Conservation (phyloP, 176 grass and related monocot genomes). For the Lolium perenne region DNA sequence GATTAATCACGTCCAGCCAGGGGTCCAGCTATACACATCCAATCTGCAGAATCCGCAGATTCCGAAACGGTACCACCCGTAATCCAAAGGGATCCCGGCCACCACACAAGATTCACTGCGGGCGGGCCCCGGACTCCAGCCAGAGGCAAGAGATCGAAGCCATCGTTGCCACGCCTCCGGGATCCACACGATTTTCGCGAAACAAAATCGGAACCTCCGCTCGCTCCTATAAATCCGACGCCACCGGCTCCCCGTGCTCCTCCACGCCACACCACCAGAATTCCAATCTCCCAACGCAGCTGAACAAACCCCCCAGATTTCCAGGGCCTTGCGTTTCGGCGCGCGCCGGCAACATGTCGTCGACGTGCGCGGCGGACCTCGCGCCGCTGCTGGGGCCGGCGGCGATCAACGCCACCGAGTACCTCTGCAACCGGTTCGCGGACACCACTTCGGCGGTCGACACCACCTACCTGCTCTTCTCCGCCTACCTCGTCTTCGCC, state of each 20-base stretch:
- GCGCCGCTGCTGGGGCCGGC: slow-evolving; percentile 65
- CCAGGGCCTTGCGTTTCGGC: background rate
- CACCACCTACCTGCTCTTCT: slow-evolving; percentile 97
- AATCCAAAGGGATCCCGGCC: background rate
- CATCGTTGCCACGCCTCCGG: background rate
- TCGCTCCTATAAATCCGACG: slow-evolving; percentile 36
- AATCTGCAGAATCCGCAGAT: slow-evolving; percentile 26
- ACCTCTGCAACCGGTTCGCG: slow-evolving; percentile 66
- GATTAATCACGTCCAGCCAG: background rate
- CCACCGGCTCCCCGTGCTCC: slow-evolving; percentile 13
- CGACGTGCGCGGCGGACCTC: slow-evolving; percentile 67
- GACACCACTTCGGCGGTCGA: slow-evolving; percentile 79
- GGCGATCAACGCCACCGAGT: slow-evolving; percentile 67
- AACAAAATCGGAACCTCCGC: background rate
- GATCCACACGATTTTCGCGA: background rate
- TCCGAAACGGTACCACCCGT: background rate
- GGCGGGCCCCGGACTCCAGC: background rate
- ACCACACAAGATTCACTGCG: slow-evolving; percentile 46
- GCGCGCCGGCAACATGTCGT: slow-evolving; percentile 52
- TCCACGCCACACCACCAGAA: background rate
- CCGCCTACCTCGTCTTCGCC: slow-evolving; percentile 90
- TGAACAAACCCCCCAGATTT: background rate
- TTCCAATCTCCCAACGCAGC: background rate
- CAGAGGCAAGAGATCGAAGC: background rate
- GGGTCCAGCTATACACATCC: too few relatives aligned